A percentile compares a stretch with the other conserved stretches of the same genome.
phyloP scores from a whole-genome alignment of 495 filamentous ascomycete genomes.

The Penicillium subrubescens region DNA sequence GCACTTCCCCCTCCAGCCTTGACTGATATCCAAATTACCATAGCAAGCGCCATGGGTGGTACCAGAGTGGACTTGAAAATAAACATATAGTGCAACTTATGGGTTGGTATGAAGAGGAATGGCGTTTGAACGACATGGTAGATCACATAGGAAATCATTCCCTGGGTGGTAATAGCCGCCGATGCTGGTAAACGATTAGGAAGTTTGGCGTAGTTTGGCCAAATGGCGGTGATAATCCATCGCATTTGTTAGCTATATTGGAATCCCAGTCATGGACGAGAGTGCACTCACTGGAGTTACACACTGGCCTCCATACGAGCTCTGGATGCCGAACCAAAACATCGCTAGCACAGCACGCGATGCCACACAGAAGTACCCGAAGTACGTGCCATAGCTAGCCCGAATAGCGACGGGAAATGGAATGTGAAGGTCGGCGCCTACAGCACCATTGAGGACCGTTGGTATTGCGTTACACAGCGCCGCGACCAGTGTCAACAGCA shows the following conservation, averaged over 20 bases:
- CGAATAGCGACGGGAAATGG: constrained; percentile 46
- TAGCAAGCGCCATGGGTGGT: constrained; percentile 13
- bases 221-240: constrained; percentile 36
- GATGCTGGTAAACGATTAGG: constrained; percentile 50
- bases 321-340: constrained; percentile 45
- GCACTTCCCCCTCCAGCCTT: no score
- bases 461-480: neutral
- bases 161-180: constrained; percentile 53
- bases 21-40: no score
- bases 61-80: constrained; percentile 48
- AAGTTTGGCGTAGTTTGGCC: constrained; percentile 43
- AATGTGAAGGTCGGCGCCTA: constrained; percentile 50
- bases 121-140: constrained; percentile 52
- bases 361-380: constrained; percentile 51
- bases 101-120: constrained; percentile 50
- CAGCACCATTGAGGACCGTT: constrained; percentile 43
- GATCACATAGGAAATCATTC: constrained; percentile 50
- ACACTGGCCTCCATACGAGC: constrained; percentile 16
- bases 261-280: no score
- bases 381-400: constrained; percentile 52
- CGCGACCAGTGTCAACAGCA: constrained; percentile 12
- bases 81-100: constrained; percentile 54
- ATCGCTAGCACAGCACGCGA: constrained; percentile 45
- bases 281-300: constrained; percentile 3
- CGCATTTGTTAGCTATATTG: no score